phyloP scores from a whole-genome alignment of 768 basidiomycete species.

The Calocybe gangraenosa region DNA sequence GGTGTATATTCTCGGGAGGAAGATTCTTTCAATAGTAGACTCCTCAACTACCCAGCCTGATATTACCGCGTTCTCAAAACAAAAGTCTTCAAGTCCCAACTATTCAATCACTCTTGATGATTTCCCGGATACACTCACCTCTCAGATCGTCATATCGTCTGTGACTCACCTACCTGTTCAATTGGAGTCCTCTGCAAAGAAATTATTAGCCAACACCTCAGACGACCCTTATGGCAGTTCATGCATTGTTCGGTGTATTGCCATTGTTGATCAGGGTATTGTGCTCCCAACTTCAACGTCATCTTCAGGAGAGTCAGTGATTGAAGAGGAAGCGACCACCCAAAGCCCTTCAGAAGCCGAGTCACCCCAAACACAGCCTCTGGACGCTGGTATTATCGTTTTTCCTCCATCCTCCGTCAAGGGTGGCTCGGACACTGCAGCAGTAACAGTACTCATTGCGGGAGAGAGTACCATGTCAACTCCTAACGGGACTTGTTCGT shows the following conservation, averaged over 20 bases:
- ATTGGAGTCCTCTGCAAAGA: slow-evolving; percentile 20
- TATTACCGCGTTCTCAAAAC: not conserved
- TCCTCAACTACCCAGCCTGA: slow-evolving; percentile 2
- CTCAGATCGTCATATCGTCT: slow-evolving; percentile 53
- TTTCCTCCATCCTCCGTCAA: slow-evolving; percentile 66
- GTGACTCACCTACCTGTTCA: slow-evolving; percentile 26
- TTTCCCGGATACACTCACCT: slow-evolving; percentile 54
- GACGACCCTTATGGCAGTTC: not conserved
- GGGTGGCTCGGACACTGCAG: slow-evolving; percentile 42
- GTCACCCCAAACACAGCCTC: slow-evolving; percentile 11
- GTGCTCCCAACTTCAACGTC: slow-evolving; percentile 18
- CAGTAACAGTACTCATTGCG: slow-evolving; percentile 61
- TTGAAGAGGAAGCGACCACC: slow-evolving; percentile 19
- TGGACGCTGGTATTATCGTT: slow-evolving; percentile 68
- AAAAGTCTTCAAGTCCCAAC: slow-evolving; percentile 10
- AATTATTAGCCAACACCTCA: slow-evolving; percentile 5
- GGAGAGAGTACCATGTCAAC: slow-evolving; percentile 74
- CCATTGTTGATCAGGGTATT: slow-evolving; percentile 33
- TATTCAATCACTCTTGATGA: slow-evolving; percentile 54
- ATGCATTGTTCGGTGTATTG: slow-evolving; percentile 27
- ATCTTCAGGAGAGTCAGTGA: slow-evolving; percentile 5
- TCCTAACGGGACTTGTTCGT: slow-evolving; percentile 70
- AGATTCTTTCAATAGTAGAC: slow-evolving; percentile 28
- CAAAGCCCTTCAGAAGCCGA: slow-evolving; percentile 13
- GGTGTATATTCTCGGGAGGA: slow-evolving; percentile 67